These are phyloP conservation scores for Paecilomyces variotii DNA, from an alignment of 2,329 filamentous ascomycete genomes.

Conservation along the genomic window DNA sequence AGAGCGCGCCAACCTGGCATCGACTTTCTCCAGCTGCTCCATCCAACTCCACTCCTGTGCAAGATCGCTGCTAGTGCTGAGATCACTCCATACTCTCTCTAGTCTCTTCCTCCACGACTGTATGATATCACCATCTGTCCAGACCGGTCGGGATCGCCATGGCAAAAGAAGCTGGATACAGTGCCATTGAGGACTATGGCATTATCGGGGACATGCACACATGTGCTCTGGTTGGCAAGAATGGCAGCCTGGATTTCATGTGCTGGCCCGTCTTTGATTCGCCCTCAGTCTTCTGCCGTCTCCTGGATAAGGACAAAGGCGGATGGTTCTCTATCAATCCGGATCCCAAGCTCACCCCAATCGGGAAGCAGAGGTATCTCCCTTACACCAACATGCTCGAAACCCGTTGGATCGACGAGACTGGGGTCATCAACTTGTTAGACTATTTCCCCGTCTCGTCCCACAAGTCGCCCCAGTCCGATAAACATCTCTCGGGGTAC, in stretches of 20 bases:
- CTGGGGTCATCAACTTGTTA: constrained; percentile 63
- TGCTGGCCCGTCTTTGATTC: constrained; percentile 79
- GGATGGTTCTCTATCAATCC: constrained; percentile 60
- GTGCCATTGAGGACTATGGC: constrained; percentile 64
- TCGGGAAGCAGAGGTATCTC: constrained; percentile 70
- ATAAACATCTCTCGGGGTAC: constrained; percentile 22
- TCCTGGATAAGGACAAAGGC: constrained; percentile 66
- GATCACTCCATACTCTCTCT: background rate
- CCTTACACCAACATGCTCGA: constrained; percentile 68
- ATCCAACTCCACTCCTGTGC: background rate
- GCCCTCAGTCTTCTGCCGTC: constrained; percentile 64
- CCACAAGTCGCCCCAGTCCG: constrained; percentile 39
- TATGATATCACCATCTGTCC: background rate
- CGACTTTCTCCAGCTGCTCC: background rate
- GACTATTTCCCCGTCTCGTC: constrained; percentile 70
- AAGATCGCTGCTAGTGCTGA: background rate
- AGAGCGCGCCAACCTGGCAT: background rate
- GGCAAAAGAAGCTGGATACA: constrained; percentile 11
- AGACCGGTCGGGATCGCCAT: background rate
- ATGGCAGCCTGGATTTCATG: constrained; percentile 69
- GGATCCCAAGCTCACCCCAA: constrained; percentile 44
- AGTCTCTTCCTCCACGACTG: background rate
- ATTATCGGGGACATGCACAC: constrained; percentile 76
- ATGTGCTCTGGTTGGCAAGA: constrained; percentile 65
- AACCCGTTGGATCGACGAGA: constrained; percentile 68